Evolutionary conservation across 345 rosid genomes (phyloP), one percentile per base, ranked within the genome.

Genomic region (Conringia planisiliqua): DNA sequence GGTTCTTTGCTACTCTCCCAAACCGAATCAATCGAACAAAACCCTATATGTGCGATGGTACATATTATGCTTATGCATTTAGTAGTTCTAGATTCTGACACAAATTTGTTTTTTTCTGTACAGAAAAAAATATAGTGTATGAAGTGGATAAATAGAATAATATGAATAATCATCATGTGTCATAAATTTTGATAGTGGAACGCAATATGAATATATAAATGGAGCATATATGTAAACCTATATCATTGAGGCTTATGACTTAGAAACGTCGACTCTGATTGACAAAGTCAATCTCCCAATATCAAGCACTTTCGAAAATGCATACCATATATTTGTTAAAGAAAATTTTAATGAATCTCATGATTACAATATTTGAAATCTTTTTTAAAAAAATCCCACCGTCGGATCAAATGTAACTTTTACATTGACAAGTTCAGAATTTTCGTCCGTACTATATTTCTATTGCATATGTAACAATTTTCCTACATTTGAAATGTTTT

Each of bases 231-330:
- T 62, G 24, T 16, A 60, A 62, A 27, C 18, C 17, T 43, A 64
- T 57, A 72, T 52, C 69, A 57, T 62, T 66, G 72, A 56, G 66
- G 39, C 59, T 32, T 56, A 46, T 47, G 78, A 55, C 78, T 65
- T 74, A 36, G 29, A 72, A 60, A 62, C 42, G 46, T 39, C 63
- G 59, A 26, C 62, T 77, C 54, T 61, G 70, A 39, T 76, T 63
- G 66, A 54, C 58, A 56, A 55, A 73, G 67, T 73, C 68, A 57
- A 61, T 24, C 39, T 76, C 39, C 75, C 65, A 76, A 70, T 63
- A 62, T 16, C 75, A 42, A 22, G 42, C 64, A 69, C 63, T 70
- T 69, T 33, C 57, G 22, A 62, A 29, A 32, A 44, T 56, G 62
- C 38, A 54, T 14, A 43, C 55, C 51, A 42, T 57, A 13, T 29